Evolutionary conservation across 805 yeast genomes (phyloP).

Genomic region (Lipomyces mesembrius): DNA sequence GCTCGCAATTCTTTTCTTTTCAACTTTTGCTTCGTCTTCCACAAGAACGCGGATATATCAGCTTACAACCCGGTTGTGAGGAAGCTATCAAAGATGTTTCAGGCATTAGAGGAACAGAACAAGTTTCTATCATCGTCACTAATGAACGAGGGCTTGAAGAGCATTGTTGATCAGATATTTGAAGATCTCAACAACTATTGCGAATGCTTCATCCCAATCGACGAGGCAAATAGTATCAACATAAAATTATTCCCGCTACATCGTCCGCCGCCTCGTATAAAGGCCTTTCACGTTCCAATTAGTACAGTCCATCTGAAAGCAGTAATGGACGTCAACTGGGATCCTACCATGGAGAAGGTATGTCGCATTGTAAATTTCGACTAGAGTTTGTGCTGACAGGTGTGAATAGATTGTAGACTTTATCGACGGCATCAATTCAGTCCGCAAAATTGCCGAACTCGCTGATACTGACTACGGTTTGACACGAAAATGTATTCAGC

Average conservation of each 20-base stretch:
- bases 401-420: slow-evolving; percentile 63
- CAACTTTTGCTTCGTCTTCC: slow-evolving; percentile 91
- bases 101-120: slow-evolving; percentile 84
- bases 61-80: slow-evolving; percentile 86
- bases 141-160: slow-evolving; percentile 61
- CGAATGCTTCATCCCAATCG: slow-evolving; percentile 93
- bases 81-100: slow-evolving; percentile 85
- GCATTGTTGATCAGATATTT: slow-evolving; percentile 83
- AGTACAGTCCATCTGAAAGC: slow-evolving; percentile 76
- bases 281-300: slow-evolving; percentile 87
- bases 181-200: slow-evolving; percentile 95
- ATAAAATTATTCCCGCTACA: slow-evolving; percentile 91
- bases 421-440: slow-evolving; percentile 86
- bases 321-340: slow-evolving; percentile 91
- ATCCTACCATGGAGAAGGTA: slow-evolving; percentile 84
- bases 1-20: slow-evolving; percentile 91
- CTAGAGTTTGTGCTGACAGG: background rate
- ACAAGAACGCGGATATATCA: slow-evolving; percentile 75
- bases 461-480: slow-evolving; percentile 80
- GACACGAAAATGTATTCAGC: slow-evolving; percentile 87
- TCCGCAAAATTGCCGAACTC: slow-evolving; percentile 71
- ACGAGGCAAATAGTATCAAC: slow-evolving; percentile 85
- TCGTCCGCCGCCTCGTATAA: slow-evolving; percentile 75
- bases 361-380: slow-evolving; percentile 1
- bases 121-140: slow-evolving; percentile 67